These are phyloP conservation scores for Backusella macrospora DNA, from an alignment of 192 early-diverging fungal species.

Conservation along the genomic window DNA sequence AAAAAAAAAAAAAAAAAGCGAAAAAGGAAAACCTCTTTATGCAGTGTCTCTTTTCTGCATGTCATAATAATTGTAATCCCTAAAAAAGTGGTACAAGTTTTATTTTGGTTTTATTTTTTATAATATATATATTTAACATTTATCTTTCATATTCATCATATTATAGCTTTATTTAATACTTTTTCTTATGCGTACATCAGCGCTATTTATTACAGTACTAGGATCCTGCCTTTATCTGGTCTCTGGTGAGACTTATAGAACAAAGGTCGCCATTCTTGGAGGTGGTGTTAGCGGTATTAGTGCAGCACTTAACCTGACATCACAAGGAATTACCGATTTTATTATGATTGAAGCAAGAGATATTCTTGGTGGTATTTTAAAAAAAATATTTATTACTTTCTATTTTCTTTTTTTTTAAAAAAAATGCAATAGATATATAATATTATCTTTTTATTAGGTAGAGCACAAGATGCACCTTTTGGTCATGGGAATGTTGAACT, in stretches of 20 bases:
- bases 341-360: constrained; percentile 43
- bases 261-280: constrained; percentile 47
- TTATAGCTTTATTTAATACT: background rate
- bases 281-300: constrained; percentile 44
- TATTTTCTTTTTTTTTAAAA: background rate
- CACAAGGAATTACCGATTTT: constrained; percentile 37
- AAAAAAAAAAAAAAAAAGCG: background rate
- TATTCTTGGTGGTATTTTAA: constrained; percentile 30
- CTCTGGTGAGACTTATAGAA: constrained; percentile 9
- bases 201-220: background rate
- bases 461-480: constrained; percentile 37
- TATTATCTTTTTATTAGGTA: constrained; percentile 9
- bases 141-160: background rate
- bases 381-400: background rate
- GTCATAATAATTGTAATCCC: background rate
- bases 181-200: background rate
- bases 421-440: background rate
- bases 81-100: background rate
- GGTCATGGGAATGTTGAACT: constrained; percentile 33
- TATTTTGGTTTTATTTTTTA: background rate
- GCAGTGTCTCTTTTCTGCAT: background rate
- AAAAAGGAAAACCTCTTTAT: constrained; percentile 1
- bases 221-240: constrained; percentile 1
- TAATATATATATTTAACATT: background rate
- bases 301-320: constrained; percentile 39